Evolutionary conservation across 176 grass and related monocot species (phyloP).

Genomic region (Avena insularis): DNA sequence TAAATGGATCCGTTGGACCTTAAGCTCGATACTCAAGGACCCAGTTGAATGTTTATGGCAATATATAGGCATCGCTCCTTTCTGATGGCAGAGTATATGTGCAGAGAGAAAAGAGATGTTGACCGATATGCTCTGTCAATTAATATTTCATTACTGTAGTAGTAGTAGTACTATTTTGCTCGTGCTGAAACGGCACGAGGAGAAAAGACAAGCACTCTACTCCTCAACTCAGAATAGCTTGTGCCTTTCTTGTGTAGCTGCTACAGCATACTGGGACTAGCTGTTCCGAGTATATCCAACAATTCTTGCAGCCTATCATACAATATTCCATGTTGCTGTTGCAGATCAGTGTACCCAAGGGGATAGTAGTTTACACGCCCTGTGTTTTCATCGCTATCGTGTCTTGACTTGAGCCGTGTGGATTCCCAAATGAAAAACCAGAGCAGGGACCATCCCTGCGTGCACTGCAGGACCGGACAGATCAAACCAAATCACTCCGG

Average conservation of each 20-base stretch:
- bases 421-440: not conserved
- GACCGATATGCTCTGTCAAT: not conserved
- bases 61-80: too few species aligned
- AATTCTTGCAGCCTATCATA: not conserved
- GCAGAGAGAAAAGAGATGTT: not conserved
- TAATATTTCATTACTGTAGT: not conserved
- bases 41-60: too few species aligned
- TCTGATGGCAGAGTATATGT: too few species aligned
- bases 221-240: not conserved
- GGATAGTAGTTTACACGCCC: not conserved
- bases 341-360: not conserved
- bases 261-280: not conserved
- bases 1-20: not conserved
- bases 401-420: not conserved
- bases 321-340: not conserved
- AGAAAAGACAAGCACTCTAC: not conserved
- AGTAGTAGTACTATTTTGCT: not conserved
- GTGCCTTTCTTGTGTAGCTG: not conserved
- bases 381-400: not conserved
- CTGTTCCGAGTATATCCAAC: slow-evolving; percentile 5
- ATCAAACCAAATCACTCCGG: not conserved
- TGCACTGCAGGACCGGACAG: not conserved
- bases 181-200: not conserved
- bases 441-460: slow-evolving; percentile 8
- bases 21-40: not conserved